A percentile compares a stretch with the other conserved stretches of the same genome.
phyloP scores from a whole-genome alignment of 345 rosid genomes.

The Stellera chamaejasme region DNA sequence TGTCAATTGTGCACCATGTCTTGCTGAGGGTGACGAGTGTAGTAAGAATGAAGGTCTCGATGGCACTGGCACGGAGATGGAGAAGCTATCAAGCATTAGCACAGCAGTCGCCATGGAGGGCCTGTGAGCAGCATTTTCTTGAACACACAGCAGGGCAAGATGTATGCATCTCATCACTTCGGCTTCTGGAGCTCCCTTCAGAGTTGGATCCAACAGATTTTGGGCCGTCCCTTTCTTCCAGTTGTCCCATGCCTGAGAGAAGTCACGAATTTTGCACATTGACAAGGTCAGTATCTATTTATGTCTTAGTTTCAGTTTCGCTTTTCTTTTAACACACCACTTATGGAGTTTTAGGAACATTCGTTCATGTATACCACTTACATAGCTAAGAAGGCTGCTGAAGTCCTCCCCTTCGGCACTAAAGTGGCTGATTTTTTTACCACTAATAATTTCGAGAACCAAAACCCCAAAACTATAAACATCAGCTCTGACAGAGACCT shows the following conservation, averaged over 20 bases:
- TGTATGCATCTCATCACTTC: conserved; percentile 21
- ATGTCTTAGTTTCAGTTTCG: background rate
- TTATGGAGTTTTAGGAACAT: background rate
- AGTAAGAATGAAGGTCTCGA: conserved; percentile 7
- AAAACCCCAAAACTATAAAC: conserved; percentile 1
- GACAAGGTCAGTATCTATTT: background rate
- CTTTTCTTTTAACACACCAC: background rate
- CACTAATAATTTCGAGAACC: background rate
- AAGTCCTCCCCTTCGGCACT: background rate
- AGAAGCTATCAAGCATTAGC: background rate
- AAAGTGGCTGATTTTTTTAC: background rate
- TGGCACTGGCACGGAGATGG: conserved; percentile 2
- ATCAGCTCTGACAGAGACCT: conserved; percentile 18
- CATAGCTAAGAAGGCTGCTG: too few species aligned
- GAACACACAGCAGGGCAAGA: conserved; percentile 3
- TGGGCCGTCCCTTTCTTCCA: conserved; percentile 16
- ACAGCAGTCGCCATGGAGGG: background rate
- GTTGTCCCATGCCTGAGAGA: conserved; percentile 20
- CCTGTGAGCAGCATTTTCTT: background rate
- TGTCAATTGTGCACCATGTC: too few species aligned
- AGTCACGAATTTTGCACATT: background rate
- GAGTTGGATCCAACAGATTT: conserved; percentile 4
- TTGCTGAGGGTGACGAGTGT: background rate
- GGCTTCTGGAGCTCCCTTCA: background rate
- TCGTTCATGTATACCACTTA: too few species aligned